Evolutionary conservation across 1,284 basidiomycete genomes (phyloP).

Genomic region (Rhizoctonia solani): DNA sequence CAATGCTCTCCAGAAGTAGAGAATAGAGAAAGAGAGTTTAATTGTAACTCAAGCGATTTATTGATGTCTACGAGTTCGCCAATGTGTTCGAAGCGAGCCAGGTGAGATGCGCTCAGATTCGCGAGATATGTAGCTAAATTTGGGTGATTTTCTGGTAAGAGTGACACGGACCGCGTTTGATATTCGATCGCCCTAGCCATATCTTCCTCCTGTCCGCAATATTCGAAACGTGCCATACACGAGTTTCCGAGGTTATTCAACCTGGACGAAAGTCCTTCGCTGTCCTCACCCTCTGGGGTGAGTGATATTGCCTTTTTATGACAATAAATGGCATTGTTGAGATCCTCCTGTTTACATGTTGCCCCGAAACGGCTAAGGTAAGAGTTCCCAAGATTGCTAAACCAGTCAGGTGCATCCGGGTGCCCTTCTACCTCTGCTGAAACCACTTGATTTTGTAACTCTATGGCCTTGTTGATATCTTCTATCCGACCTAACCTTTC

Average conservation of each 20-base stretch:
- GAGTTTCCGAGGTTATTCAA: slow-evolving; percentile 13
- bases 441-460: not conserved
- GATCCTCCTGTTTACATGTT: not conserved
- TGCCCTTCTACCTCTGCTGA: not conserved
- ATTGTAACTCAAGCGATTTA: not conserved
- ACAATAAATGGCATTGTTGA: slow-evolving; percentile 8
- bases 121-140: not conserved
- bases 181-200: not conserved
- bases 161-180: not conserved
- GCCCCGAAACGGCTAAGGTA: not conserved
- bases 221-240: not conserved
- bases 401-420: not conserved
- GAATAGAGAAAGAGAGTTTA: not conserved
- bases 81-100: not conserved
- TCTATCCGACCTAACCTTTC: not conserved
- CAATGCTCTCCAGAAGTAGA: not conserved
- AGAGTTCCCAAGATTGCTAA: slow-evolving; percentile 4
- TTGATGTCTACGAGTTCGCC: not conserved
- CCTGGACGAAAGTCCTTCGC: not conserved
- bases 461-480: not conserved
- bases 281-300: not conserved
- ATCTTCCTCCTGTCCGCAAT: not conserved
- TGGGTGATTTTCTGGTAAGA: not conserved
- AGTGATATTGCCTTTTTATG: not conserved
- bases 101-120: not conserved